Percentiles rank a stretch among this genome's conserved stretches.
These are phyloP conservation scores for Erodium moschatum DNA, from an alignment of 441 rosid genomes.

Conservation along the genomic window DNA sequence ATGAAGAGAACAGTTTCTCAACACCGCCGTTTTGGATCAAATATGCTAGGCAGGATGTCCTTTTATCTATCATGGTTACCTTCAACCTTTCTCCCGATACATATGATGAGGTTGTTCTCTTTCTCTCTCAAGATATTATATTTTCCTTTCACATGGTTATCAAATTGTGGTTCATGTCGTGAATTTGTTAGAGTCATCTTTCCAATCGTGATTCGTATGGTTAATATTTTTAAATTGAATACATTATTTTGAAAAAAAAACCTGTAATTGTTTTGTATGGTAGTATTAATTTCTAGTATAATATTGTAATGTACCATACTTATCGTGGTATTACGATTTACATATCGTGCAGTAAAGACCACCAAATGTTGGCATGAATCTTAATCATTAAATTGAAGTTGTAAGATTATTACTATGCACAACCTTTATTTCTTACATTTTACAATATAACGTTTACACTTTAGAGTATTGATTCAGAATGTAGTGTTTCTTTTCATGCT, in stretches of 20 bases:
- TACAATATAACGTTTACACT: neutral
- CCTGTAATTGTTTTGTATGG: neutral
- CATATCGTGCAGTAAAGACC: neutral
- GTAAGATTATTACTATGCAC: neutral
- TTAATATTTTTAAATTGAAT: neutral
- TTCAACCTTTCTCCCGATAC: slow-evolving; percentile 49
- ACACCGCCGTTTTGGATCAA: slow-evolving; percentile 82
- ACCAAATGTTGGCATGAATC: neutral
- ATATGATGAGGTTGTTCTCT: slow-evolving; percentile 46
- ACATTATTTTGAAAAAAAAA: neutral
- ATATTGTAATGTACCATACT: neutral
- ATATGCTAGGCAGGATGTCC: slow-evolving; percentile 80
- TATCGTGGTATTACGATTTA: no score
- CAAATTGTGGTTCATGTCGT: neutral
- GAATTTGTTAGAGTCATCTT: neutral
- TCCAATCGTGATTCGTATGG: no score
- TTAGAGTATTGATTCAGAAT: neutral
- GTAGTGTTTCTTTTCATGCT: neutral
- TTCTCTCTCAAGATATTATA: neutral
- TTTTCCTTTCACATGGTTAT: neutral
- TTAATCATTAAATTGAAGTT: neutral
- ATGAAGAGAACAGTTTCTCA: slow-evolving; percentile 67
- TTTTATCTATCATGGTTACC: slow-evolving; percentile 63
- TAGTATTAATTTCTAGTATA: neutral
- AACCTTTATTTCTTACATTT: neutral